These are phyloP conservation scores for Penicillium pancosmium DNA, from an alignment of 495 filamentous ascomycete species.

Conservation along the genomic window DNA sequence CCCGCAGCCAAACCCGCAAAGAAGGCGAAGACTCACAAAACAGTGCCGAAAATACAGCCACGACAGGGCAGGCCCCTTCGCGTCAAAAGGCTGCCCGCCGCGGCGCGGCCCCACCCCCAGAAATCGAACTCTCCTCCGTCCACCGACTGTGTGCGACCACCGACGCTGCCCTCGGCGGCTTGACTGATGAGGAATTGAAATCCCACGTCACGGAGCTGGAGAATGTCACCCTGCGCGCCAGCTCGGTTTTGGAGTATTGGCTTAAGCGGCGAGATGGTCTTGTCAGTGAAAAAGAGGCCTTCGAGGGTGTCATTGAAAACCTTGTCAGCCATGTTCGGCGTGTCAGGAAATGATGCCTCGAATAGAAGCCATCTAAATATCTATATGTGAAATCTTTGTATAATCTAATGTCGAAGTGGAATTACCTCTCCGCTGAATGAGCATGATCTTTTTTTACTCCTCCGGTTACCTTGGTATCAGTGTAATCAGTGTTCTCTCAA, in stretches of 20 bases:
- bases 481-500: no score
- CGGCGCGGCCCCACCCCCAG: conserved; percentile 67
- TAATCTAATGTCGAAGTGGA: conserved; percentile 28
- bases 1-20: conserved; percentile 47
- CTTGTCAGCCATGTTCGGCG: conserved; percentile 93
- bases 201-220: conserved; percentile 73
- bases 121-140: conserved; percentile 77
- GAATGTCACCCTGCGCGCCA: conserved; percentile 65
- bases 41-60: conserved; percentile 28
- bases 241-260: conserved; percentile 86
- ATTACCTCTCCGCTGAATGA: conserved; percentile 14
- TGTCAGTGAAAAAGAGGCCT: conserved; percentile 88
- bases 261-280: conserved; percentile 80
- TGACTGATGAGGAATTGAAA: conserved; percentile 75
- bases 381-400: conserved; percentile 20
- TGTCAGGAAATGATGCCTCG: conserved; percentile 64
- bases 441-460: conserved; percentile 3
- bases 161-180: conserved; percentile 72
- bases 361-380: conserved; percentile 3
- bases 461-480: background rate
- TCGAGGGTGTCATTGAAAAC: conserved; percentile 98
- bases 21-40: conserved; percentile 55
- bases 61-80: conserved; percentile 42
- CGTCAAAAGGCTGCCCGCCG: conserved; percentile 45
- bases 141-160: conserved; percentile 81